A percentile compares a stretch with the other conserved stretches of the same genome.
Conservation (phyloP, 2,329 filamentous ascomycete genomes). For the Neofusicoccum umdonicola region DNA sequence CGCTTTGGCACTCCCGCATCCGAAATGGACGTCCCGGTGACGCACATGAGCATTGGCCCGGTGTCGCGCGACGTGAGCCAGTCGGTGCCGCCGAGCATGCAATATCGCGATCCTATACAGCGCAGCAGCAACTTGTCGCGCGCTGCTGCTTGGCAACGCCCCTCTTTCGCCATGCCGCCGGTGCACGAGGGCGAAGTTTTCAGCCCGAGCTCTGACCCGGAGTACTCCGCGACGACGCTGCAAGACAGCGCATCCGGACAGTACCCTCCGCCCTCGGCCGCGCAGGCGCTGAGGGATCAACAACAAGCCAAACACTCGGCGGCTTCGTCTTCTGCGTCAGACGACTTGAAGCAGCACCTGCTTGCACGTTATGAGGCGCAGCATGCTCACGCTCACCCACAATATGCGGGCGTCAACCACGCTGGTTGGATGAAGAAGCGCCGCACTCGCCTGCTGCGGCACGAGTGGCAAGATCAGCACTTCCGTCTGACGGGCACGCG, state of each 20-base stretch:
- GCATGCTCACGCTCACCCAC: constrained; percentile 23
- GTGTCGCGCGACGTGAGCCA: constrained; percentile 78
- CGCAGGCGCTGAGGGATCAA: constrained; percentile 14
- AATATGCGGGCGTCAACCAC: constrained; percentile 59
- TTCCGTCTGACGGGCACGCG: constrained; percentile 70
- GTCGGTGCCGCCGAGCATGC: constrained; percentile 93
- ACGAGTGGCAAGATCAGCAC: constrained; percentile 92
- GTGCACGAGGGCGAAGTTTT: constrained; percentile 63
- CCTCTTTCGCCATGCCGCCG: constrained; percentile 69
- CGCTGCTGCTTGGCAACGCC: constrained; percentile 52
- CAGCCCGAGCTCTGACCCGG: constrained; percentile 32
- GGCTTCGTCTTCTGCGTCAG: constrained; percentile 3
- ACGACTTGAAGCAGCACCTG: constrained; percentile 16
- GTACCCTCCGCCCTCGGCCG: background rate
- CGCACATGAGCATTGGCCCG: constrained; percentile 67
- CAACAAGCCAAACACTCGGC: constrained; percentile 2
- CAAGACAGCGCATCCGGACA: constrained; percentile 16
- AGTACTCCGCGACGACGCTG: constrained; percentile 21
- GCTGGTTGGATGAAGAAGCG: constrained; percentile 93
- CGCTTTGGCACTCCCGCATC: constrained; percentile 84
- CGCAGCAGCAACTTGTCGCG: constrained; percentile 45
- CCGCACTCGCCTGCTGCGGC: constrained; percentile 80
- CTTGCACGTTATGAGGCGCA: constrained; percentile 25
- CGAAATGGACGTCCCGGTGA: constrained; percentile 82
- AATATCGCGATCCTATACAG: constrained; percentile 58